Percentiles rank a stretch among this genome's conserved stretches.
These are phyloP conservation scores for Crassisporium funariophilum DNA, from an alignment of 768 basidiomycete genomes.

Conservation along the genomic window DNA sequence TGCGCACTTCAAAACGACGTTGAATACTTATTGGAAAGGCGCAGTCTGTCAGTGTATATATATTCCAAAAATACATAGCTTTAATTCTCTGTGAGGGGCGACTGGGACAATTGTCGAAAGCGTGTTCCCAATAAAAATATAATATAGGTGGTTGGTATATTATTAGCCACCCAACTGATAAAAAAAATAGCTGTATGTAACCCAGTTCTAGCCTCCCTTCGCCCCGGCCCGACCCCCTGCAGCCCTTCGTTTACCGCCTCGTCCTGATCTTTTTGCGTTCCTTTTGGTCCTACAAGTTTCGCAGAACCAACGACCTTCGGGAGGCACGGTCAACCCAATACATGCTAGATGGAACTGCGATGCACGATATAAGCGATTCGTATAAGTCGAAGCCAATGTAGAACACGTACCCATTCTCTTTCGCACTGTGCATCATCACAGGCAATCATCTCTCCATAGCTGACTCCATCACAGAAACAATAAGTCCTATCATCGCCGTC, in stretches of 20 bases:
- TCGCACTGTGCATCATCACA: constrained; percentile 84
- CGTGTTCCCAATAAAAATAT: not conserved
- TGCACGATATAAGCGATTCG: constrained; percentile 6
- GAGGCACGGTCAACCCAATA: constrained; percentile 64
- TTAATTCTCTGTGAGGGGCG: constrained; percentile 10
- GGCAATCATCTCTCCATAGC: constrained; percentile 94
- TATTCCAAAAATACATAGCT: constrained; percentile 20
- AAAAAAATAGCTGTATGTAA: not conserved
- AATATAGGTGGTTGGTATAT: not conserved
- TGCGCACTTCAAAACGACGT: constrained; percentile 70
- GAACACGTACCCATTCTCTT: constrained; percentile 82
- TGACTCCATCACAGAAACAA: constrained; percentile 82
- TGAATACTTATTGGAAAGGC: constrained; percentile 32
- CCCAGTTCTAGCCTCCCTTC: constrained; percentile 15
- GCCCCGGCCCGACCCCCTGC: constrained; percentile 30
- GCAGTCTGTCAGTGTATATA: constrained; percentile 13
- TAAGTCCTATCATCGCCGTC: constrained; percentile 72
- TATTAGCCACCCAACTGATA: not conserved
- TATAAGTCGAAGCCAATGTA: constrained; percentile 7
- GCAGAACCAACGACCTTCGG: constrained; percentile 79
- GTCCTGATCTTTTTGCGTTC: constrained; percentile 49
- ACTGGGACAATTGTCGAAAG: too few relatives aligned
- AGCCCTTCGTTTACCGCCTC: constrained; percentile 53
- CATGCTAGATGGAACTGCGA: constrained; percentile 79
- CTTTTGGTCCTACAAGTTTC: constrained; percentile 64